These are phyloP conservation scores for Xerocomus minutiporus DNA, from an alignment of 1,284 basidiomycete genomes.

Conservation along the genomic window DNA sequence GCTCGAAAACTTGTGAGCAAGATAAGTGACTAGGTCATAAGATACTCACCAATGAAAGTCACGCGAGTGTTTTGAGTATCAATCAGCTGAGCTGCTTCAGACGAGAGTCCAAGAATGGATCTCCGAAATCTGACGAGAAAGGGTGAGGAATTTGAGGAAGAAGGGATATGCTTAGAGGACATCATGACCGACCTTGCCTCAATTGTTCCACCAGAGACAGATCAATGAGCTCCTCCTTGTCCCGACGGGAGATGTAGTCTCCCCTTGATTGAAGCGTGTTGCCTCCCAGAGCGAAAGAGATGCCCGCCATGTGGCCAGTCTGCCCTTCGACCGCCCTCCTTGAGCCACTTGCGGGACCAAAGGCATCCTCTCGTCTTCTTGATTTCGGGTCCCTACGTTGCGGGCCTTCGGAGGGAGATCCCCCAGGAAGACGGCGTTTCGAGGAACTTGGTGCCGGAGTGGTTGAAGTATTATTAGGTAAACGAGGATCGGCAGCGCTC, in stretches of 20 bases:
- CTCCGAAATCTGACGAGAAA: conserved; percentile 39
- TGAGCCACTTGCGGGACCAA: conserved; percentile 19
- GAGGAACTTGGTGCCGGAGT: conserved; percentile 23
- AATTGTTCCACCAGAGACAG: conserved; percentile 35
- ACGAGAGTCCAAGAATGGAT: conserved; percentile 41
- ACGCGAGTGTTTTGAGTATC: not conserved
- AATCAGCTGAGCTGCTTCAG: conserved; percentile 21
- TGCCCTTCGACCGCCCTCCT: conserved; percentile 29
- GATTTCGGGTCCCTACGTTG: conserved; percentile 38
- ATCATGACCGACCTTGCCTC: conserved; percentile 34
- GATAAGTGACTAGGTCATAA: conserved; percentile 8
- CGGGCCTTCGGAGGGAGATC: conserved; percentile 32
- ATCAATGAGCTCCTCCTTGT: conserved; percentile 44
- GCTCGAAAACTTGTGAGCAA: conserved; percentile 17
- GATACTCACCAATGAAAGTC: conserved; percentile 10
- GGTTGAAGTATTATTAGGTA: conserved; percentile 16
- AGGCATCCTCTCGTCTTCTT: conserved; percentile 39
- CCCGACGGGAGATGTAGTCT: conserved; percentile 26
- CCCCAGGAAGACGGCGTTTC: conserved; percentile 40
- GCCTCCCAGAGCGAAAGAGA: conserved; percentile 17
- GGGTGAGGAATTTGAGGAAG: conserved; percentile 1
- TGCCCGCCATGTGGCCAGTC: conserved; percentile 11
- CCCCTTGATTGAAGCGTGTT: conserved; percentile 24
- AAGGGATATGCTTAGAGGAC: not conserved
- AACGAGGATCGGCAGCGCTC: conserved; percentile 20